Evolutionary conservation across 1,139 yeast species (phyloP), one percentile per base, ranked within the genome.

Genomic region (Spathaspora sp.): DNA sequence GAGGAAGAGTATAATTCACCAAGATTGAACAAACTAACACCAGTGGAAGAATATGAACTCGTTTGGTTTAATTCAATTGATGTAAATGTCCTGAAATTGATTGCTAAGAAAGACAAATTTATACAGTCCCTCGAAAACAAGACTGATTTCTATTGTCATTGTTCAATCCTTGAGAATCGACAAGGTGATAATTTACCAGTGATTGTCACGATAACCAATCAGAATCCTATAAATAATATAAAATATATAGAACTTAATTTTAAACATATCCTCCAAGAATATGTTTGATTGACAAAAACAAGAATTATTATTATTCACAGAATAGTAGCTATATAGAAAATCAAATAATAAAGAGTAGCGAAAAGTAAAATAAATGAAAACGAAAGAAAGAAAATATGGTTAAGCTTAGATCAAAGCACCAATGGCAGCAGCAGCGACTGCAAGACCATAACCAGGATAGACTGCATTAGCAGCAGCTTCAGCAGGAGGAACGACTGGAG

Each of bases 181-280:
- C 20, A 33, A 1, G 44, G 37, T 2, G 50, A 47, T 2, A 45
- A 48, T 2, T 47, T 62, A 27, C 69, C 70, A 2, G 71, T 67
- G 13, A 56, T 67, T 16, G 48, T 61, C 2, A 59, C 70, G 1
- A 49, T 67, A 13, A 53, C 66, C 6, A 58, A 55, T 25, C 63
- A 60, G 42, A 48, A 48, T 15, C 23, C 26, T 16, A n/a, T 29
- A 2, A 26, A 25, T 16, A 36, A 27, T 15, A 43, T 51, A 13
- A 37, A 29, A 23, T 42, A 43, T 20, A 42, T 48, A 24, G 47
- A 52, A 38, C 20, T 55, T 23, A 43, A 48, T 36, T 39, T 49
- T 20, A 25, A 47, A n/a, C 15, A 24, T 37, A 17, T 37, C 11
- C 39, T 37, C 9, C 39, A 18, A 23, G n/a, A 13, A 24, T 20